Base-by-base conservation (phyloP, 1,139 yeast genomes). In the Pichia sp. region DNA sequence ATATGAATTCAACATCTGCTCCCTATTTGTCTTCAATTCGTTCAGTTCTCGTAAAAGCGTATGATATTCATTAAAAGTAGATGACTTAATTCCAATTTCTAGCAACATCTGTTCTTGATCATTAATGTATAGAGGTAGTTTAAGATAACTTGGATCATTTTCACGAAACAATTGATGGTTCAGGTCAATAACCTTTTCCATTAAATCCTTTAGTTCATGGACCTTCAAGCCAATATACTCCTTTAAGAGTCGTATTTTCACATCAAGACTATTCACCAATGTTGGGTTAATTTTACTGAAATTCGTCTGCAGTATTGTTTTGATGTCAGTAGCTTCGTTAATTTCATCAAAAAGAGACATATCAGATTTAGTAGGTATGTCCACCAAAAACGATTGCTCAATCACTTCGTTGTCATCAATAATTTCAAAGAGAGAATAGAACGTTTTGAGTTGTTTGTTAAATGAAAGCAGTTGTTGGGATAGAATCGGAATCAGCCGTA, bases 301-400 rank as follows among this genome's bases (percentile, higher is more conserved):
- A 15, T 49, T 49, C 3, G 55, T 52, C 6, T 44, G 43, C 43
- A 50, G 43, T 6, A 55, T 37, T 6, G 31, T 35, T 37, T 51
- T 51, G 13, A 55, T 49, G 27, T 50, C 51, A 12, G 46, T 45
- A 8, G 49, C 49, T 25, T 46, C 42, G 12, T 41, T 39, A 1
- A 45, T 31, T 14, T 34, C 41, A 11, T 40, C 35, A 32, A 46
- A 41, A 13, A 30, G 27, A 24, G 33, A 9, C 5, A 47, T 40
- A 29, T 53, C 53, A 17, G 50, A 47, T 24, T 33, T 33, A 4
- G 50, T 38, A 2, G 60, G 60, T 25, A 55, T 33, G 27, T 46
- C 40, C 1, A 30, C 17, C 11, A 48, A 27, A 16, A 55, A 47
- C 2, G 30, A 12, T 7, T 30, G 24, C 14, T 39, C 38, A 16